These are phyloP conservation scores for Mortierella sp. DNA, from an alignment of 371 early-diverging fungal genomes.

Conservation along the genomic window DNA sequence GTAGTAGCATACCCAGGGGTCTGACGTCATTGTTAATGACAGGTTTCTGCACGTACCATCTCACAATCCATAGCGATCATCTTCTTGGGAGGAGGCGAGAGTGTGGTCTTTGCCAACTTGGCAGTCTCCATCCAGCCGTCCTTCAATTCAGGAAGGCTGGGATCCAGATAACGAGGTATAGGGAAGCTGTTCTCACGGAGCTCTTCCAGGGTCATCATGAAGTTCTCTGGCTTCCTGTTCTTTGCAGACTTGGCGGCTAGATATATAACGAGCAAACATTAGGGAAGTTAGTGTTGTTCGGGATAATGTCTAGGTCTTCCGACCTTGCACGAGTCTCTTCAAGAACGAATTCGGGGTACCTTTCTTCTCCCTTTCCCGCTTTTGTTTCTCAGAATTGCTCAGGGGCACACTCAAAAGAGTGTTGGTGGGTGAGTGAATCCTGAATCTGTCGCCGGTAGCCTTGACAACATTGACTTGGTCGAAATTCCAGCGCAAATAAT, in stretches of 20 bases:
- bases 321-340: no score
- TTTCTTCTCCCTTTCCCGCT: conserved; percentile 44
- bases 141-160: conserved; percentile 29
- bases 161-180: conserved; percentile 64
- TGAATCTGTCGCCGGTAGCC: conserved; percentile 40
- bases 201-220: conserved; percentile 65
- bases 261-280: background rate
- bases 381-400: conserved; percentile 46
- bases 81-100: conserved; percentile 52
- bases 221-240: conserved; percentile 62
- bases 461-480: conserved; percentile 31
- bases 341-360: conserved; percentile 16
- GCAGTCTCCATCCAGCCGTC: conserved; percentile 71
- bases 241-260: conserved; percentile 27
- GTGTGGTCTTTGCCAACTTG: conserved; percentile 39
- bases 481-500: conserved; percentile 24
- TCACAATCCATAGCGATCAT: conserved; percentile 88
- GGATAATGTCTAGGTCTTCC: no score
- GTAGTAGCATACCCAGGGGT: background rate
- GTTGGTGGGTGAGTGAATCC: conserved; percentile 49
- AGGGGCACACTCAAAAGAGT: conserved; percentile 50
- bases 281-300: background rate
- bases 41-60: conserved; percentile 68
- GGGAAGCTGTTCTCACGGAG: conserved; percentile 66
- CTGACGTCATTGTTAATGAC: background rate